Base-by-base conservation (phyloP, 768 basidiomycete genomes). In the Suillus paluster region DNA sequence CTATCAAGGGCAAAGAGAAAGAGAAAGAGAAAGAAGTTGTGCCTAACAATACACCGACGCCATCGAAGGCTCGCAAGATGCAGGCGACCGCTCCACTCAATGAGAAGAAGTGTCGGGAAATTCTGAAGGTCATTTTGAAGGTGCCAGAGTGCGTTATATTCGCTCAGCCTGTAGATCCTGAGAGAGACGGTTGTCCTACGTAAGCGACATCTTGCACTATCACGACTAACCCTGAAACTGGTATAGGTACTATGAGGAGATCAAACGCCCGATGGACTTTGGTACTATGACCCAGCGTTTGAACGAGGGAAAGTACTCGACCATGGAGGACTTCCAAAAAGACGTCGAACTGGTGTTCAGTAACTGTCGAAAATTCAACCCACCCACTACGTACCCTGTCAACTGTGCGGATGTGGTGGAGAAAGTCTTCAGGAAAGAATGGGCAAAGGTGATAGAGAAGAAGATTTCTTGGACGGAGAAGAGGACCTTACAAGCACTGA, bases 341-440 rank as follows among this genome's bases (percentile, higher is more conserved):
- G 96, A 98, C 67, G 79, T 92, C 57, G 87, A 92, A 58, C 85
- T 96, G 5, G 85, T 97, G 52, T 90, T 97, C 71, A 81, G 75
- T 71, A 99, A 99, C 70, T 98, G 96, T 74, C 88, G 94, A 36
- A 83, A 87, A 66, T 99, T 99, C 83, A 99, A 99, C 69, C 91
- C 92, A 19, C 85, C 89, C 6, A 85, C 81, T 21, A 93, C 94
- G 0, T 89, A 86, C 64, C 91, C 94, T 4, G 81, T 85, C 52
- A 78, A 81, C 30, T 90, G 88, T 65, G 92, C 92, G 4, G 88
- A 91, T 58, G 74, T 77, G 5, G 82, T 95, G 15, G 95, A 98
- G 75, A 85, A 79, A 53, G 81, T 74, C 8, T 95, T 90, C 79
- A 88, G 87, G 76, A 89, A 85, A 71, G 95, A 98, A 73, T 99